Percentiles rank a stretch among this genome's conserved stretches.
Conservation (phyloP, 345 rosid genomes). For the Atalantia buxifolia region DNA sequence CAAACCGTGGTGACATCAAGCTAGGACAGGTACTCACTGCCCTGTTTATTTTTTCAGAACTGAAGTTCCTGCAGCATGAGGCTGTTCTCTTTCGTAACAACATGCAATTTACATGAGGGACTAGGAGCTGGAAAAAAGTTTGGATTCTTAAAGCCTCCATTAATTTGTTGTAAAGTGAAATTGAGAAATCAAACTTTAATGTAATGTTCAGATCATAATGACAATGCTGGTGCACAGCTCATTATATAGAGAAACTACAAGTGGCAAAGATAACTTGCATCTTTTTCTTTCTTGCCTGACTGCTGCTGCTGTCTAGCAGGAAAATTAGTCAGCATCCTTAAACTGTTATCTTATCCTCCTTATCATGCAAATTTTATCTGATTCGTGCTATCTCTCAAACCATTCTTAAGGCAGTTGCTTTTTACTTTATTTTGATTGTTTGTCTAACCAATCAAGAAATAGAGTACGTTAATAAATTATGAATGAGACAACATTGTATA, state of each 20-base stretch:
- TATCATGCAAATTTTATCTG: neutral
- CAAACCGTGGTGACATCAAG: slow-evolving; percentile 87
- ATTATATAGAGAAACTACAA: neutral
- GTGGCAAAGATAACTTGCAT: neutral
- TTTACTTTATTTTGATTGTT: neutral
- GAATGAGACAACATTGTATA: neutral
- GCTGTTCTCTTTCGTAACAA: neutral
- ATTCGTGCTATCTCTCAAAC: neutral
- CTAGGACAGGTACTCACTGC: slow-evolving; percentile 67
- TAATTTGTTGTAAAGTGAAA: neutral
- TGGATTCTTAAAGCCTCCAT: neutral
- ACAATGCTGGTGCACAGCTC: neutral
- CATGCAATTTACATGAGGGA: neutral
- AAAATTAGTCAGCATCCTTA: neutral
- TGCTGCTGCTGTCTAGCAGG: neutral
- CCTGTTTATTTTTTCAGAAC: slow-evolving; percentile 1
- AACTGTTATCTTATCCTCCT: neutral
- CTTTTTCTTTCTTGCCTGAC: neutral
- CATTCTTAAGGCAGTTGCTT: neutral
- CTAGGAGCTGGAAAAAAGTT: neutral
- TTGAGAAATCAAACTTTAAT: neutral
- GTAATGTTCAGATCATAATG: too few relatives aligned
- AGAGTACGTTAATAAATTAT: too few relatives aligned
- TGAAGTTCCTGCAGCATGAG: slow-evolving; percentile 1
- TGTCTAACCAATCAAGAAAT: neutral